A percentile compares a stretch with the other conserved stretches of the same genome.
Conservation (phyloP, 164 flowering plant genomes). For the Liquidambar formosana region DNA sequence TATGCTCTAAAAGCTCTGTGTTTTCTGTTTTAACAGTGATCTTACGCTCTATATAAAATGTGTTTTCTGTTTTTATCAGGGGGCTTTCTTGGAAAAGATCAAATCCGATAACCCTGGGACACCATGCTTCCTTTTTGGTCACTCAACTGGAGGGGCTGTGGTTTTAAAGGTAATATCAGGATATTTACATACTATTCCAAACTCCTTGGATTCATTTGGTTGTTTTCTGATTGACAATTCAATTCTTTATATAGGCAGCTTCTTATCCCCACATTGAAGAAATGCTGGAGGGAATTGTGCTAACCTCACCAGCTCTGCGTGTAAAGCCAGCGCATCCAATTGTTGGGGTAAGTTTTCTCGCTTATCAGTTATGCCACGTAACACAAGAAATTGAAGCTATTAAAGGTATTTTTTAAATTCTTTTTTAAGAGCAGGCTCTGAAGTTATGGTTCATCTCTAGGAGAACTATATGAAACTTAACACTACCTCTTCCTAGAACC, state of each 20-base stretch:
- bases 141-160: conserved; percentile 98
- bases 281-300: conserved; percentile 82
- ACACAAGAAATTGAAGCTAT: too few relatives aligned
- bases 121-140: conserved; percentile 96
- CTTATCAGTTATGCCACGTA: conserved; percentile 44
- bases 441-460: neutral
- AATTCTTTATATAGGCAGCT: conserved; percentile 61
- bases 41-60: neutral
- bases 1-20: neutral
- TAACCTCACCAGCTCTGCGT: conserved; percentile 96
- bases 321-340: conserved; percentile 97
- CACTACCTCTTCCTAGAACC: neutral
- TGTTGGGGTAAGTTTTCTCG: conserved; percentile 61
- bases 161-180: conserved; percentile 71
- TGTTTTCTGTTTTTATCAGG: conserved; percentile 40
- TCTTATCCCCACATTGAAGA: conserved; percentile 60
- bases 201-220: neutral
- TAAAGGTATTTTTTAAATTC: too few relatives aligned
- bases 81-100: conserved; percentile 74
- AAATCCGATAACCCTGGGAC: conserved; percentile 78
- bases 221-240: neutral
- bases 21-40: neutral
- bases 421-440: conserved; percentile 34
- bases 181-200: neutral
- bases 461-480: conserved; percentile 8